Base-by-base conservation (phyloP, 345 rosid genomes). In the Limnanthes douglasii region DNA sequence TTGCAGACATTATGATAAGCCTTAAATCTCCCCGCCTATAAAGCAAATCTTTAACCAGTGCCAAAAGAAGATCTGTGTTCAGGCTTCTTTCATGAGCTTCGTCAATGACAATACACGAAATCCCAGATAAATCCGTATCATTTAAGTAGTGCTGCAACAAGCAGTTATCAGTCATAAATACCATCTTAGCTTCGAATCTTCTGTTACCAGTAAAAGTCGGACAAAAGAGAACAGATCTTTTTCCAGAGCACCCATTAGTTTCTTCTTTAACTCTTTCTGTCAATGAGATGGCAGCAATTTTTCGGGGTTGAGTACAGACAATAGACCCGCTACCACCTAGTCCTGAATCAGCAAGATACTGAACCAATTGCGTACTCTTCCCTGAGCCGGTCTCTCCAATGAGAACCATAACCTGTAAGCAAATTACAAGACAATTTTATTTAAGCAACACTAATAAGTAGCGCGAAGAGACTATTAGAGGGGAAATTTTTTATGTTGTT, bases 61-160 rank as follows among this genome's bases (percentile, higher is more conserved):
- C 85, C 70, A 86, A 48, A 32, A 86, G 82, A 46, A 86, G 79
- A 63, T 86, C 97, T 2, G 94, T 86, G 65, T 68, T 75, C 68
- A 86, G 57, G 64, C 88, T 86, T 60, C 94, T 75, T 62, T 86
- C 97, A 67, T 86, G 94, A 39, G 97, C 97, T 69, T 82, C 97
- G 15, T 86, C 97, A 27, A 86, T 34, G 41, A 86, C 58, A 51
- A 86, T 60, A 31, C 83, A 82, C 4, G 95, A 86, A 65, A 86
- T 56, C 45, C 75, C 76, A 47, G 79, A 57, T 60, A 86, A 73
- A 50, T 51, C 55, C 59, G 54, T 52, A 46, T 82, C 88, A 31
- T 53, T 66, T 66, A 82, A 62, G 50, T 69, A 80, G 42, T 61
- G 77, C 48, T 68, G 97, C 60, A 82, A 59, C 36, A 86, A 72